A percentile compares a stretch with the other conserved stretches of the same genome.
phyloP scores from a whole-genome alignment of 306 rosid species.

The Gastrolobium bilobum region DNA sequence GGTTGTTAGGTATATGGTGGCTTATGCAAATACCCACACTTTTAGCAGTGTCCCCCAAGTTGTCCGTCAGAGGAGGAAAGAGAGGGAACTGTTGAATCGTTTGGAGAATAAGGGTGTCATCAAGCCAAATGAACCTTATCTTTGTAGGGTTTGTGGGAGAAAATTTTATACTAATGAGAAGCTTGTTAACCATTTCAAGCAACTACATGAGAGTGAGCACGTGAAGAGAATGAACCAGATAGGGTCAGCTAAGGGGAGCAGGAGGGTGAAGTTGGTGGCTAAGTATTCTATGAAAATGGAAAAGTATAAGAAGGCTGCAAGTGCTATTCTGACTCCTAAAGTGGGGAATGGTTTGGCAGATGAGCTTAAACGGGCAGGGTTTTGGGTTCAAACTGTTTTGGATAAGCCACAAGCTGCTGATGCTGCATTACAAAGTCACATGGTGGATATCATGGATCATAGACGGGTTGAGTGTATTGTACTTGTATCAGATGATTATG shows the following conservation, averaged over 20 bases:
- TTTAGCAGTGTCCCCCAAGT: slow-evolving; percentile 64
- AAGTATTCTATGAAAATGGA: slow-evolving; percentile 93
- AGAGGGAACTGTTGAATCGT: slow-evolving; percentile 56
- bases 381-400: slow-evolving; percentile 63
- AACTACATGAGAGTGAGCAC: slow-evolving; percentile 79
- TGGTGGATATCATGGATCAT: slow-evolving; percentile 80
- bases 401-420: slow-evolving; percentile 68
- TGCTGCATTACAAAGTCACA: slow-evolving; percentile 60
- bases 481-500: slow-evolving; percentile 85
- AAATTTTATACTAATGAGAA: slow-evolving; percentile 73
- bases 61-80: slow-evolving; percentile 64
- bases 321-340: slow-evolving; percentile 68
- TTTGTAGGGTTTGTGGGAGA: slow-evolving; percentile 85
- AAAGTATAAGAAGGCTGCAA: slow-evolving; percentile 74
- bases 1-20: slow-evolving; percentile 68
- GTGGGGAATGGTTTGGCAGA: slow-evolving; percentile 71
- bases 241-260: slow-evolving; percentile 76
- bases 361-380: slow-evolving; percentile 80
- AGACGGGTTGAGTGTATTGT: slow-evolving; percentile 74
- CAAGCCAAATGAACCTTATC: slow-evolving; percentile 62
- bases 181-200: slow-evolving; percentile 81
- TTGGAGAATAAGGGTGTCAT: slow-evolving; percentile 68
- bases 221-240: slow-evolving; percentile 75
- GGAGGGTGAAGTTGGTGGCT: slow-evolving; percentile 77
- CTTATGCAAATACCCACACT: slow-evolving; percentile 73